Evolutionary conservation across 148 eudicot genomes (phyloP).

Genomic region (Heliamphora exappendiculata): DNA sequence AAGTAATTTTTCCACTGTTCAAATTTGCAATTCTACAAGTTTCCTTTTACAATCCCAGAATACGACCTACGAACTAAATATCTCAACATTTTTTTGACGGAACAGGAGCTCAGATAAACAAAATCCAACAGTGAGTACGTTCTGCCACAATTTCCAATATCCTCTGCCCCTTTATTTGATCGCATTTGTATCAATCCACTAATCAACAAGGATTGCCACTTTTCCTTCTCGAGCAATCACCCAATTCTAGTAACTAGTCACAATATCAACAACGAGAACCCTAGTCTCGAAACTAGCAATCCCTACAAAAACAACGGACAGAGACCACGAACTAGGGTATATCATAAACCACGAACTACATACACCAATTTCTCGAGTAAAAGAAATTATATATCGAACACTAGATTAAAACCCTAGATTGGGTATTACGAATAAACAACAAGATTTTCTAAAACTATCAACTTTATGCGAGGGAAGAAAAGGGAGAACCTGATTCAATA

Average conservation of each 20-base stretch:
- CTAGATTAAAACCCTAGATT: constrained; percentile 9
- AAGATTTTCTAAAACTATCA: not conserved
- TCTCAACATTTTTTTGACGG: not conserved
- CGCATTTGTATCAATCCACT: not conserved
- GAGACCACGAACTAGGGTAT: not conserved
- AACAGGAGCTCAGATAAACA: not conserved
- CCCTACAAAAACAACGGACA: not conserved
- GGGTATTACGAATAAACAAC: not conserved
- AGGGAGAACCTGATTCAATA: constrained; percentile 64
- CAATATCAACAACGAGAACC: not conserved
- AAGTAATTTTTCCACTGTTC: not conserved
- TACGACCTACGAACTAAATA: not conserved
- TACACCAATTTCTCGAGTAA: not conserved
- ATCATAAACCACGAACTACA: not conserved
- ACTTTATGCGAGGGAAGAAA: not conserved
- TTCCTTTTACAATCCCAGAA: not conserved
- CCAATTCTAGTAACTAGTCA: not conserved
- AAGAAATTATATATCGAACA: not conserved
- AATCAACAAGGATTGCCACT: not conserved
- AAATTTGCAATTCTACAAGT: not conserved
- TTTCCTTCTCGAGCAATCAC: not conserved
- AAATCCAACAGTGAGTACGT: not conserved
- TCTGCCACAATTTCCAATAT: not conserved
- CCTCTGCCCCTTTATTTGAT: not conserved
- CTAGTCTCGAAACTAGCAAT: not conserved